These are phyloP conservation scores for Isochrysis galbana DNA, from an alignment of 78 protist species.

Conservation along the genomic window DNA sequence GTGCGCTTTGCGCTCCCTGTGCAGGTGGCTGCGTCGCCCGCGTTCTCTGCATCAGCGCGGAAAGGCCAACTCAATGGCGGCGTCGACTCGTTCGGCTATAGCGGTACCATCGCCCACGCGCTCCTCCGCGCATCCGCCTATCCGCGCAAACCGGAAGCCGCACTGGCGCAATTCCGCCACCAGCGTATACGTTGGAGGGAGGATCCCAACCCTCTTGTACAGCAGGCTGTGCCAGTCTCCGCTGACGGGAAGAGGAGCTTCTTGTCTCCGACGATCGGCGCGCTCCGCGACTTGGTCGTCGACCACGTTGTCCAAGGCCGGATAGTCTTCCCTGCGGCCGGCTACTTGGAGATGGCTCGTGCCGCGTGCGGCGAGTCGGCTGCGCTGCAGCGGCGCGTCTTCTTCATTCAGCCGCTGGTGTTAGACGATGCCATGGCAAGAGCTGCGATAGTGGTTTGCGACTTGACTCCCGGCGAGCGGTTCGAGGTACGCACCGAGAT, in stretches of 20 bases:
- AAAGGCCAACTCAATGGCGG: background rate
- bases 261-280: background rate
- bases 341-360: background rate
- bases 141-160: background rate
- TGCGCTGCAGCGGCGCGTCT: background rate
- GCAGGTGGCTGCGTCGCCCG: background rate
- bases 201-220: background rate
- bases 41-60: too few relatives aligned
- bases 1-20: background rate
- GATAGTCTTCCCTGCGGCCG: background rate
- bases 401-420: background rate
- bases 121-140: background rate
- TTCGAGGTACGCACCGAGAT: background rate
- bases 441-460: background rate
- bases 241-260: background rate
- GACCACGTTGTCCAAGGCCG: background rate
- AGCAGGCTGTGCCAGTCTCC: background rate
- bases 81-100: slow-evolving; percentile 6
- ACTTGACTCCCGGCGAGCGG: background rate
- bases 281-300: background rate
- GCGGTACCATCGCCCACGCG: slow-evolving; percentile 33
- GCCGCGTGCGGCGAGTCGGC: background rate
- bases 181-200: background rate
- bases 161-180: background rate
- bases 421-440: background rate